Evolutionary conservation across 768 basidiomycete species (phyloP).

Genomic region (Cubamyces lactineus): DNA sequence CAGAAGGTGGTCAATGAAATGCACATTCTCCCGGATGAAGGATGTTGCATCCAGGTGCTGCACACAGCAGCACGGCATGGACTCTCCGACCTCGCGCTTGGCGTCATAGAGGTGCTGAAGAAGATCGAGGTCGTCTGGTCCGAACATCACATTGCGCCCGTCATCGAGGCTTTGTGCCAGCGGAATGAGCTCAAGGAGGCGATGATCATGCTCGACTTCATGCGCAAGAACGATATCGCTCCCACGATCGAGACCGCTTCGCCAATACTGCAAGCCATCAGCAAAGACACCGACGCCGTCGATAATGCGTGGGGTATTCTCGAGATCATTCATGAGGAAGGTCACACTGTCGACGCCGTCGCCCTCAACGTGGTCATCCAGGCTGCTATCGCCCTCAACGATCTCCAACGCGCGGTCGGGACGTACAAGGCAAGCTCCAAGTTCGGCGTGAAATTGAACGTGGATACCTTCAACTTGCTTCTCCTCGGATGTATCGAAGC

Average conservation of each 20-base stretch:
- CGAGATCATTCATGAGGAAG: slow-evolving; percentile 59
- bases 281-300: slow-evolving; percentile 51
- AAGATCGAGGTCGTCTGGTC: slow-evolving; percentile 48
- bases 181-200: slow-evolving; percentile 64
- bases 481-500: slow-evolving; percentile 64
- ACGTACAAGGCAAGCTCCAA: slow-evolving; percentile 68
- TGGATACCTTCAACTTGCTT: slow-evolving; percentile 70
- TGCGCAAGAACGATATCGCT: slow-evolving; percentile 56
- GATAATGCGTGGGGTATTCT: slow-evolving; percentile 68
- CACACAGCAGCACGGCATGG: slow-evolving; percentile 75
- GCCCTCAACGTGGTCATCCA: slow-evolving; percentile 70
- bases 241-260: slow-evolving; percentile 56
- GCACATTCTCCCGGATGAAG: slow-evolving; percentile 70
- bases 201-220: slow-evolving; percentile 56
- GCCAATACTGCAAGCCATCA: slow-evolving; percentile 55
- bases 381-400: slow-evolving; percentile 61
- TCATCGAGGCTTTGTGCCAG: slow-evolving; percentile 74
- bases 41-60: slow-evolving; percentile 68
- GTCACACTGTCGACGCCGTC: slow-evolving; percentile 54
- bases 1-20: slow-evolving; percentile 53
- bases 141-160: slow-evolving; percentile 78
- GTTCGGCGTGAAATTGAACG: slow-evolving; percentile 57
- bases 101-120: slow-evolving; percentile 62
- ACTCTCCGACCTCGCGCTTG: slow-evolving; percentile 67
- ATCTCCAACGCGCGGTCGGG: slow-evolving; percentile 77